Conservation (phyloP, 805 yeast genomes). For the Metschnikowia sp. region DNA sequence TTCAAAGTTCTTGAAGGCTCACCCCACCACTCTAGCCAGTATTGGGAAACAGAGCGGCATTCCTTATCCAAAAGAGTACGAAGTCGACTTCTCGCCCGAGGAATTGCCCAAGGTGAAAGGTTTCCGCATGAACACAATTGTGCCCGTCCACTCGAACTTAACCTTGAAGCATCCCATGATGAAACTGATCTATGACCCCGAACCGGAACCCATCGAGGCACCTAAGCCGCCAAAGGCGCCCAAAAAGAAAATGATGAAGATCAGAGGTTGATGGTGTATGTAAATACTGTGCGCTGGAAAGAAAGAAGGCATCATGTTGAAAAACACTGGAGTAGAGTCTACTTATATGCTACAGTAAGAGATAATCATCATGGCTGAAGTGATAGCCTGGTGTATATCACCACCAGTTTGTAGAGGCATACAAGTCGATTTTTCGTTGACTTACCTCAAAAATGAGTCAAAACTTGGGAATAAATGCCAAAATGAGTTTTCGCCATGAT, state of each 20-base stretch:
- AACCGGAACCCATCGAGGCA: slow-evolving; percentile 33
- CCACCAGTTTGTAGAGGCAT: too few species aligned
- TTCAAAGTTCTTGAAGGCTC: slow-evolving; percentile 55
- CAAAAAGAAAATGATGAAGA: slow-evolving; percentile 57
- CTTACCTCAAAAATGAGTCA: too few species aligned
- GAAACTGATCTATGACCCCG: slow-evolving; percentile 58
- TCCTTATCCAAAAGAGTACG: slow-evolving; percentile 63
- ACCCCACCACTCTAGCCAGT: slow-evolving; percentile 68
- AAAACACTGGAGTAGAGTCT: too few species aligned
- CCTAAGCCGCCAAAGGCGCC: slow-evolving; percentile 43
- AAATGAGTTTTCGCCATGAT: too few species aligned
- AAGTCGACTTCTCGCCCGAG: slow-evolving; percentile 47
- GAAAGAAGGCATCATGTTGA: too few species aligned
- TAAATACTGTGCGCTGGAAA: too few species aligned
- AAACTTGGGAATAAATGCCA: too few species aligned
- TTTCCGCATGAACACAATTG: slow-evolving; percentile 77
- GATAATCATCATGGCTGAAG: too few species aligned
- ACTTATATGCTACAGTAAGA: too few species aligned
- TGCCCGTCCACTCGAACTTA: slow-evolving; percentile 82
- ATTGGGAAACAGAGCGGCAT: slow-evolving; percentile 49
- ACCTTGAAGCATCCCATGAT: slow-evolving; percentile 83
- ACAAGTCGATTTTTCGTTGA: too few species aligned
- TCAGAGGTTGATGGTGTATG: slow-evolving; percentile 42
- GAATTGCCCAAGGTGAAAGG: slow-evolving; percentile 80
- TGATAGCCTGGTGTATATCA: too few species aligned